phyloP scores from a whole-genome alignment of 2,329 filamentous ascomycete species.

The Cyphellophora attinorum region DNA sequence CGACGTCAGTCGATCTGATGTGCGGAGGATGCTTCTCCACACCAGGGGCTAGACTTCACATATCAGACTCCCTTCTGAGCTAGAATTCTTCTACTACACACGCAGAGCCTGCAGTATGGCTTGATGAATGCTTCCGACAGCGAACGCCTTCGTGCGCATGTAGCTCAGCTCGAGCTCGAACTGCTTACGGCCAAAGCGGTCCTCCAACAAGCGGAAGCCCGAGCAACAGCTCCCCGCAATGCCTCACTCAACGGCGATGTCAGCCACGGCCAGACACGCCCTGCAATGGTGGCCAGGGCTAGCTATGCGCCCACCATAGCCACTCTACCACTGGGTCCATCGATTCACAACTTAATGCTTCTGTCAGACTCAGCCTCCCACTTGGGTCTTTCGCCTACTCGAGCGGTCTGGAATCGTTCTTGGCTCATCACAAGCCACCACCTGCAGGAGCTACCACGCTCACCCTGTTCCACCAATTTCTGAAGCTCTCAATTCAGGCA shows the following conservation, averaged over 20 bases:
- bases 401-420: constrained; percentile 54
- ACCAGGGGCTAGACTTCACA: no score
- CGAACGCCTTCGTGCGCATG: constrained; percentile 16
- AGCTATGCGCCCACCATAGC: constrained; percentile 2
- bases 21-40: no score
- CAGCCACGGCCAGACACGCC: not conserved
- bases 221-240: not conserved
- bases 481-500: constrained; percentile 47
- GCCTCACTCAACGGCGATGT: constrained; percentile 2
- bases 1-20: no score
- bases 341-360: constrained; percentile 37
- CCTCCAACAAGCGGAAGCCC: constrained; percentile 22
- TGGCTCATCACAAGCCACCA: constrained; percentile 44
- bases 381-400: constrained; percentile 58
- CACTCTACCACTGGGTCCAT: constrained; percentile 11
- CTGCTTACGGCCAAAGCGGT: constrained; percentile 35
- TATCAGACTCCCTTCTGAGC: no score
- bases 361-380: constrained; percentile 56
- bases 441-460: constrained; percentile 22
- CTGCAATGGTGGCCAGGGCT: not conserved
- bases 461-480: constrained; percentile 41
- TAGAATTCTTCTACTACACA: no score
- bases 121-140: constrained; percentile 12
- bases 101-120: no score
- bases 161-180: constrained; percentile 38